Evolutionary conservation across 2,329 filamentous ascomycete species (phyloP).

Genomic region (Lecanicillium sp.): DNA sequence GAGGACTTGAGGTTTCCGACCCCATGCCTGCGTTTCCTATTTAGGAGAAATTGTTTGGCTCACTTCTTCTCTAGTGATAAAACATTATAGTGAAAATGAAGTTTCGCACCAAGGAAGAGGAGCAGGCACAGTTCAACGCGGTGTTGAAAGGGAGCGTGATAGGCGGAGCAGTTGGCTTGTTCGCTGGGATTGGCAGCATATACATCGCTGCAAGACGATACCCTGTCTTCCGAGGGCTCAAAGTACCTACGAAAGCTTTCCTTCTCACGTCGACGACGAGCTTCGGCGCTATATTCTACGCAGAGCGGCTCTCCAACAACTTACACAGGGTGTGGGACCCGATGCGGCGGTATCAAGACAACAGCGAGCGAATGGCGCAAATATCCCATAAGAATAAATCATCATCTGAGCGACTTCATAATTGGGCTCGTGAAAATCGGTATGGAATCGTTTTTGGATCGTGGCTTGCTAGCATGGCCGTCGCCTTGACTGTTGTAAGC

Average conservation of each 20-base stretch:
- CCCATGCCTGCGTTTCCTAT: too few relatives aligned
- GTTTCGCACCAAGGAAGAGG: conserved; percentile 1
- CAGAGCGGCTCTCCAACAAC: not conserved
- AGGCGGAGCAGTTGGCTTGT: not conserved
- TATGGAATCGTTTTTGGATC: conserved; percentile 69
- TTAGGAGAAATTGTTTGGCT: too few relatives aligned
- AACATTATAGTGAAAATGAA: too few relatives aligned
- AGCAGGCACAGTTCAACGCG: not conserved
- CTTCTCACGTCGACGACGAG: conserved; percentile 1
- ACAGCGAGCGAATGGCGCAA: not conserved
- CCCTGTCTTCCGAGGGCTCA: not conserved
- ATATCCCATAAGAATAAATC: conserved; percentile 39
- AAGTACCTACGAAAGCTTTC: not conserved
- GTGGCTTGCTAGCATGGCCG: conserved; percentile 67
- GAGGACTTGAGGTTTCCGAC: too few relatives aligned
- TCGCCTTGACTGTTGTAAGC: conserved; percentile 61
- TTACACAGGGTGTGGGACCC: not conserved
- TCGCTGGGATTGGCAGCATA: not conserved
- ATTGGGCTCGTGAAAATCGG: conserved; percentile 66
- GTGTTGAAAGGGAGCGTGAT: not conserved
- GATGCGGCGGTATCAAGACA: not conserved
- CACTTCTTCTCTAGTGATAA: not conserved
- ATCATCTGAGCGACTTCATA: conserved; percentile 47
- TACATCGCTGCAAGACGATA: not conserved
- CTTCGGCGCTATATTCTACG: conserved; percentile 1